Conservation (phyloP, 2,329 filamentous ascomycete genomes). For the Calonectria hongkongensis region DNA sequence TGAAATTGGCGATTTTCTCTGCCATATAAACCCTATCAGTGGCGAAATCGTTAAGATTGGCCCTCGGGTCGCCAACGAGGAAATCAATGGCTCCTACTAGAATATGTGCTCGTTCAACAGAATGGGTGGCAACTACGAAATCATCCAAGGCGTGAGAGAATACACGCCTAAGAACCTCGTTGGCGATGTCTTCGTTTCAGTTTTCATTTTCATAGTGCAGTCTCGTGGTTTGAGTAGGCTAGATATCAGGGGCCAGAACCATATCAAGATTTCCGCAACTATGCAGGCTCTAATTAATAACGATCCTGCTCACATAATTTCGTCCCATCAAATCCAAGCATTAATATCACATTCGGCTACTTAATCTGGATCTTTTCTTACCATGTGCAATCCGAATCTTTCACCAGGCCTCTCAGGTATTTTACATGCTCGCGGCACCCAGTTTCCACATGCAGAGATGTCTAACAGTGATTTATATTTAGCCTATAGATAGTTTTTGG, state of each 20-base stretch:
- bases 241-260: background rate
- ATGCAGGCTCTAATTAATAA: background rate
- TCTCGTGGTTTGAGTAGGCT: background rate
- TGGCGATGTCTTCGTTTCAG: background rate
- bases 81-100: background rate
- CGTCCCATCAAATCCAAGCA: too few relatives aligned
- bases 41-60: constrained; percentile 45
- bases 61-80: background rate
- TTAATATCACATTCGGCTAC: too few relatives aligned
- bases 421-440: too few relatives aligned
- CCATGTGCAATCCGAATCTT: too few relatives aligned
- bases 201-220: background rate
- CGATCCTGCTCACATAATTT: too few relatives aligned
- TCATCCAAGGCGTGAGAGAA: too few relatives aligned
- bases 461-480: too few relatives aligned
- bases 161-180: background rate
- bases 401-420: too few relatives aligned
- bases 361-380: too few relatives aligned
- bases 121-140: background rate
- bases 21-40: constrained; percentile 42
- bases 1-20: constrained; percentile 49
- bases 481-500: too few relatives aligned
- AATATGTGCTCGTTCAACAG: background rate
- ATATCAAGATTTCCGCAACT: background rate
- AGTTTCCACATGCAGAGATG: too few relatives aligned